phyloP scores from a whole-genome alignment of 1,284 basidiomycete species.

The Ustilago crameri region DNA sequence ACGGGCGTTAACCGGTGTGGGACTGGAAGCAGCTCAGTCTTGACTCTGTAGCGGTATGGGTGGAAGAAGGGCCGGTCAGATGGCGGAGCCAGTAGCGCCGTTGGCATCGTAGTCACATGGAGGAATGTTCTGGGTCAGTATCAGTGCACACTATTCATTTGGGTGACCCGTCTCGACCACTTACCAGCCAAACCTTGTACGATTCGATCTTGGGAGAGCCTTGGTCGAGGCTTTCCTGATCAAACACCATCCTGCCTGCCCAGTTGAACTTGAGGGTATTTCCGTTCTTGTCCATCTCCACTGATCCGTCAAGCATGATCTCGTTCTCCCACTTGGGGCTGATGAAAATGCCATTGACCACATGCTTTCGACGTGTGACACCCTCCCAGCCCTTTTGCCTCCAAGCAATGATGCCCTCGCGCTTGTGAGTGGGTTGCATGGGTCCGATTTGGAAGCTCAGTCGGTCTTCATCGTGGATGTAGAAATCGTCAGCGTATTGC shows the following conservation, averaged over 20 bases:
- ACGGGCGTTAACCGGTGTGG: too few species aligned
- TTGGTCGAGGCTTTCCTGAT: slow-evolving; percentile 31
- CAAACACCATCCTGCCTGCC: slow-evolving; percentile 55
- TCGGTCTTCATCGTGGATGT: slow-evolving; percentile 26
- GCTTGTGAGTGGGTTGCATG: slow-evolving; percentile 39
- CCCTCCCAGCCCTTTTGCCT: slow-evolving; percentile 45
- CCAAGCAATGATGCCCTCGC: slow-evolving; percentile 39
- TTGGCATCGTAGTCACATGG: too few species aligned
- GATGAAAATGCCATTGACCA: slow-evolving; percentile 45
- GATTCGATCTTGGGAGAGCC: slow-evolving; percentile 40
- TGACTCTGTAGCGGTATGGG: too few species aligned
- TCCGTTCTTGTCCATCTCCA: slow-evolving; percentile 53
- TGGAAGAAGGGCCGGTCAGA: too few species aligned
- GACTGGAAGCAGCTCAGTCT: too few species aligned
- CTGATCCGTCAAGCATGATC: slow-evolving; percentile 53
- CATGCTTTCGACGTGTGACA: slow-evolving; percentile 44
- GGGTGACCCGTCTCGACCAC: slow-evolving; percentile 6
- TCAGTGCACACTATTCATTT: too few species aligned
- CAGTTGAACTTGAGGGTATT: slow-evolving; percentile 41
- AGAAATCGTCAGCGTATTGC: slow-evolving; percentile 34
- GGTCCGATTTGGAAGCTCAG: slow-evolving; percentile 54
- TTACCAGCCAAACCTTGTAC: slow-evolving; percentile 54
- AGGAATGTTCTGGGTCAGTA: too few species aligned
- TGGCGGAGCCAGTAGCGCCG: too few species aligned
- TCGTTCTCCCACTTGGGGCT: slow-evolving; percentile 43